Evolutionary conservation across 345 rosid genomes (phyloP).

Genomic region (Aurinia saxatilis): DNA sequence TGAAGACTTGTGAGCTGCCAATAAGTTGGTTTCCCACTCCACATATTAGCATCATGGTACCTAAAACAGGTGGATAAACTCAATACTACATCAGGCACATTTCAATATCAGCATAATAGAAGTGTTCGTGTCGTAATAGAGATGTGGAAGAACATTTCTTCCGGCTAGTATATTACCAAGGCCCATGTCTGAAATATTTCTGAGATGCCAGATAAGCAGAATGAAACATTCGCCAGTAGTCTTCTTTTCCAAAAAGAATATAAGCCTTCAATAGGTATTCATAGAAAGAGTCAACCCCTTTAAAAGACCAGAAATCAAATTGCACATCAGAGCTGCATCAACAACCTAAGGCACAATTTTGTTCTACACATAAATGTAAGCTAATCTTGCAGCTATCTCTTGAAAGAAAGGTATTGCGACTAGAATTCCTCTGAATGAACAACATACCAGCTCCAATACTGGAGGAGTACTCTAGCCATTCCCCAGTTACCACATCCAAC

Average conservation of each 20-base stretch:
- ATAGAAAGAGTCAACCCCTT: constrained; percentile 97
- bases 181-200: constrained; percentile 89
- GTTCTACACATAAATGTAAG: neutral
- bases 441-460: constrained; percentile 93
- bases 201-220: constrained; percentile 88
- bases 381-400: neutral
- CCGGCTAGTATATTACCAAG: constrained; percentile 52
- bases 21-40: constrained; percentile 88
- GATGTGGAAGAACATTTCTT: constrained; percentile 7
- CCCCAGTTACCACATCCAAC: constrained; percentile 66
- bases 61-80: constrained; percentile 29
- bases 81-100: constrained; percentile 7
- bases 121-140: neutral
- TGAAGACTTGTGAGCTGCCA: constrained; percentile 99
- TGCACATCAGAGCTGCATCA: neutral
- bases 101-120: neutral
- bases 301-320: constrained; percentile 32
- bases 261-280: constrained; percentile 90
- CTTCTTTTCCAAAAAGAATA: constrained; percentile 94
- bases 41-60: constrained; percentile 99
- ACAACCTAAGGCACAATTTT: neutral
- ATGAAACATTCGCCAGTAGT: constrained; percentile 92
- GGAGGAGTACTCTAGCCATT: constrained; percentile 89
- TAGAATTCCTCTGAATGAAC: neutral
- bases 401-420: neutral